phyloP scores from a whole-genome alignment of 306 rosid species.

The Arachis hypogaea region DNA sequence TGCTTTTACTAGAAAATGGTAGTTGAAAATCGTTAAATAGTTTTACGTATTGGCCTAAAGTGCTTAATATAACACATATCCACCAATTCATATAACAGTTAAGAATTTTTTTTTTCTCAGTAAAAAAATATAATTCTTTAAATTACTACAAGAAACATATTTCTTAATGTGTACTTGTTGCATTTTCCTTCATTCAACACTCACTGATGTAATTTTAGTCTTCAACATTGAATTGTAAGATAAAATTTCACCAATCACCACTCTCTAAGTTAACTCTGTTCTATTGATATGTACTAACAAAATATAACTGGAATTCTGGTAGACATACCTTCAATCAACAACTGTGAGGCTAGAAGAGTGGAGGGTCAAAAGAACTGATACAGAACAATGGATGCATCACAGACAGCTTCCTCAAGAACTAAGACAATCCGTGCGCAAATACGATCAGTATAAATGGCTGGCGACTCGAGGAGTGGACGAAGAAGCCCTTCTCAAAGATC shows the following conservation, averaged over 20 bases:
- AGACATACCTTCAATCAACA: slow-evolving; percentile 80
- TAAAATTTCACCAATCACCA: not conserved
- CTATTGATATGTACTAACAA: not conserved
- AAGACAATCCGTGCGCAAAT: slow-evolving; percentile 62
- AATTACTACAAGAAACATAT: not conserved
- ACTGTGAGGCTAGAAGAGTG: slow-evolving; percentile 81
- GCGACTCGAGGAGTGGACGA: slow-evolving; percentile 89
- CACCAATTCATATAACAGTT: slow-evolving; percentile 21
- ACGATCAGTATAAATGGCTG: slow-evolving; percentile 80
- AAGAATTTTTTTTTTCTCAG: not conserved
- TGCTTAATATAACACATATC: too few relatives aligned
- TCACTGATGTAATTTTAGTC: not conserved
- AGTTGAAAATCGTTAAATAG: too few relatives aligned
- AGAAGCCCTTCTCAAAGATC: slow-evolving; percentile 62
- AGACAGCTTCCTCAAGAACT: slow-evolving; percentile 74
- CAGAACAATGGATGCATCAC: slow-evolving; percentile 91
- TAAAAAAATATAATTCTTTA: not conserved
- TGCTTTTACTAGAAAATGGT: too few relatives aligned
- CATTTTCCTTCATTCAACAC: not conserved
- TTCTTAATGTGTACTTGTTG: not conserved
- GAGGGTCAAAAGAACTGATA: slow-evolving; percentile 79
- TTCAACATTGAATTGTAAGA: not conserved
- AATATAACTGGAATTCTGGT: slow-evolving; percentile 30
- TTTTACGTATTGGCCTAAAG: too few relatives aligned
- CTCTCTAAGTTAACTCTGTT: not conserved